These are phyloP conservation scores for Plectosphaerella plurivora DNA, from an alignment of 2,329 filamentous ascomycete species.

Conservation along the genomic window DNA sequence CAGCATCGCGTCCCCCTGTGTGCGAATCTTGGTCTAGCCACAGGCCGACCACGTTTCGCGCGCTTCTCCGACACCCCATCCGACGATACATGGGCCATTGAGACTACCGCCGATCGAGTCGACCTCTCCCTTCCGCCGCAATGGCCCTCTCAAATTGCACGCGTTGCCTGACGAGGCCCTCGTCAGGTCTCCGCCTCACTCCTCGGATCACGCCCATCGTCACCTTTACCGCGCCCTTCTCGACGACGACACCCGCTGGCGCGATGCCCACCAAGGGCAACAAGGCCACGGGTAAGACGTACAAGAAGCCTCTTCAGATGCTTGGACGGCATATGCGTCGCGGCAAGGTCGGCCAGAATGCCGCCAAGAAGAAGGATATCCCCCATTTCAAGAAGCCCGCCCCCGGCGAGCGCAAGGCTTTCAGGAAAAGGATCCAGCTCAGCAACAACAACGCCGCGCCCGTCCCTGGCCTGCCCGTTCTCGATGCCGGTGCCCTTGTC, in stretches of 20 bases:
- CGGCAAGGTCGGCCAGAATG: constrained; percentile 13
- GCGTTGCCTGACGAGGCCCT: constrained; percentile 35
- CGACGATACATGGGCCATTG: constrained; percentile 2
- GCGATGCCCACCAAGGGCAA: constrained; percentile 8
- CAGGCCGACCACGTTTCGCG: neutral
- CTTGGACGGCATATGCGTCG: constrained; percentile 13
- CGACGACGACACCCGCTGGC: constrained; percentile 23
- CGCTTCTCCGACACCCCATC: neutral
- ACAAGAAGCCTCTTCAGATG: neutral
- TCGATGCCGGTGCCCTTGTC: constrained; percentile 52
- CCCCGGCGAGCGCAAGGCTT: constrained; percentile 78
- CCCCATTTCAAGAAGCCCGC: constrained; percentile 52
- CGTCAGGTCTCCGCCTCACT: constrained; percentile 21
- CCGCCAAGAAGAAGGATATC: constrained; percentile 43
- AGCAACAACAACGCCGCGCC: constrained; percentile 91
- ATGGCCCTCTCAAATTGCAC: constrained; percentile 37
- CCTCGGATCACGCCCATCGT: constrained; percentile 26
- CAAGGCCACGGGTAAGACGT: constrained; percentile 7
- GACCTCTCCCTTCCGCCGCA: constrained; percentile 7
- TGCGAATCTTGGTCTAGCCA: neutral
- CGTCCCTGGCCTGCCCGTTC: constrained; percentile 61
- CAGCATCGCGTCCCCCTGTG: neutral
- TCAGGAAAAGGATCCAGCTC: constrained; percentile 83
- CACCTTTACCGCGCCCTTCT: constrained; percentile 34
- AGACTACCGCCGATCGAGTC: constrained; percentile 4